These are phyloP conservation scores for Colletotrichum sidae DNA, from an alignment of 2,329 filamentous ascomycete genomes.

Conservation along the genomic window DNA sequence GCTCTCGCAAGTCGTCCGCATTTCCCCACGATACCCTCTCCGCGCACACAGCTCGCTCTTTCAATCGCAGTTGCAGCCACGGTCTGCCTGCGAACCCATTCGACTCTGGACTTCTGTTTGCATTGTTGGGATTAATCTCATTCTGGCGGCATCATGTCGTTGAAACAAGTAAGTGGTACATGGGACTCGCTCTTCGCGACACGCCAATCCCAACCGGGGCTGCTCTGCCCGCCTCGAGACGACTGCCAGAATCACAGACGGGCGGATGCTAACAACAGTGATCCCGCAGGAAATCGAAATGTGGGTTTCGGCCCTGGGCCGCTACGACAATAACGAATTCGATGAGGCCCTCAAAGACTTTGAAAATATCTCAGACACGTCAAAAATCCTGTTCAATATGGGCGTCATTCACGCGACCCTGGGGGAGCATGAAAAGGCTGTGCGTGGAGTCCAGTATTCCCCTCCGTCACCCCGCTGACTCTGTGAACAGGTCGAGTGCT, in stretches of 20 bases:
- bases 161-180: constrained; percentile 65
- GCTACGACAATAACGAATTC: constrained; percentile 98
- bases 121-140: not conserved
- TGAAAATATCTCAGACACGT: constrained; percentile 90
- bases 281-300: constrained; percentile 90
- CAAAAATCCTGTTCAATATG: constrained; percentile 98
- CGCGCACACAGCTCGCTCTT: constrained; percentile 5
- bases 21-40: constrained; percentile 33
- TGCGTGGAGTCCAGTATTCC: constrained; percentile 60
- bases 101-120: not conserved
- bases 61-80: constrained; percentile 29
- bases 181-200: too few species aligned
- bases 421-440: constrained; percentile 94
- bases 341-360: constrained; percentile 89
- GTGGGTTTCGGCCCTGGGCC: constrained; percentile 90
- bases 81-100: constrained; percentile 22
- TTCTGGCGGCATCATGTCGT: constrained; percentile 59
- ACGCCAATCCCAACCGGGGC: too few species aligned
- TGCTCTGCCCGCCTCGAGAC: too few species aligned
- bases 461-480: constrained; percentile 35
- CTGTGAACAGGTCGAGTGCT: constrained; percentile 82
- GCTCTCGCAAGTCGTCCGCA: constrained; percentile 27
- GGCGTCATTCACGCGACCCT: constrained; percentile 97
- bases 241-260: not conserved
- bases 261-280: constrained; percentile 10